Conservation (phyloP, 2,329 filamentous ascomycete species). For the Penicillium sp. region DNA sequence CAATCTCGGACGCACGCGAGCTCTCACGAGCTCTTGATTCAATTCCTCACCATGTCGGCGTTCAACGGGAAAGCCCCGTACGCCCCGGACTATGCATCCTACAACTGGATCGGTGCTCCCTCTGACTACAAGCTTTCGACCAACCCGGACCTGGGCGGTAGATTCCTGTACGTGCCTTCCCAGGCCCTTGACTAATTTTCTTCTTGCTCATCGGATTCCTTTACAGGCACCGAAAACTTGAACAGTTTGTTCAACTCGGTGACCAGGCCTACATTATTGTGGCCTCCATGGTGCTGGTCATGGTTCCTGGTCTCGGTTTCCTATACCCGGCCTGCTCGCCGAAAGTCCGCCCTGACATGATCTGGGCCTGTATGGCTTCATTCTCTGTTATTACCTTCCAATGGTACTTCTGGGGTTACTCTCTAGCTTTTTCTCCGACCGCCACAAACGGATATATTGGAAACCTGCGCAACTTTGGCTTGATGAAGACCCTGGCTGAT, state of each 20-base stretch:
- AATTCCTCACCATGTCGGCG: slow-evolving; percentile 24
- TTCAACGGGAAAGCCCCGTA: slow-evolving; percentile 30
- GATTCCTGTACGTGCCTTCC: slow-evolving; percentile 63
- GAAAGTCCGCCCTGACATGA: slow-evolving; percentile 95
- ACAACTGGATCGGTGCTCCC: slow-evolving; percentile 47
- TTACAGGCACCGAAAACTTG: slow-evolving; percentile 70
- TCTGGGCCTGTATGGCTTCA: slow-evolving; percentile 95
- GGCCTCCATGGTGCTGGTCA: slow-evolving; percentile 86
- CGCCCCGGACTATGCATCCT: slow-evolving; percentile 44
- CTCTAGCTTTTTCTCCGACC: slow-evolving; percentile 77
- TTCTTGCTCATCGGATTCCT: slow-evolving; percentile 10
- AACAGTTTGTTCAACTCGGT: slow-evolving; percentile 94
- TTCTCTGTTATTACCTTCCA: slow-evolving; percentile 90
- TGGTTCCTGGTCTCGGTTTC: slow-evolving; percentile 95
- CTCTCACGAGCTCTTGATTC: slow-evolving; percentile 6
- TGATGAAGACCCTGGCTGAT: slow-evolving; percentile 73
- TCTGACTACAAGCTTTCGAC: slow-evolving; percentile 43
- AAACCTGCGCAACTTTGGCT: slow-evolving; percentile 79
- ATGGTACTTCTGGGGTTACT: slow-evolving; percentile 99
- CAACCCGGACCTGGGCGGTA: slow-evolving; percentile 61
- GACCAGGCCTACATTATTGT: slow-evolving; percentile 93
- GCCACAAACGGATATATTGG: slow-evolving; percentile 89
- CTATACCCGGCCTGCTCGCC: slow-evolving; percentile 94
- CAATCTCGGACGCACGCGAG: slow-evolving; percentile 1
- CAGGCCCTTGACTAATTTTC: background rate